Conservation (phyloP, 2,329 filamentous ascomycete species). For the Aspergillus aculeatus region DNA sequence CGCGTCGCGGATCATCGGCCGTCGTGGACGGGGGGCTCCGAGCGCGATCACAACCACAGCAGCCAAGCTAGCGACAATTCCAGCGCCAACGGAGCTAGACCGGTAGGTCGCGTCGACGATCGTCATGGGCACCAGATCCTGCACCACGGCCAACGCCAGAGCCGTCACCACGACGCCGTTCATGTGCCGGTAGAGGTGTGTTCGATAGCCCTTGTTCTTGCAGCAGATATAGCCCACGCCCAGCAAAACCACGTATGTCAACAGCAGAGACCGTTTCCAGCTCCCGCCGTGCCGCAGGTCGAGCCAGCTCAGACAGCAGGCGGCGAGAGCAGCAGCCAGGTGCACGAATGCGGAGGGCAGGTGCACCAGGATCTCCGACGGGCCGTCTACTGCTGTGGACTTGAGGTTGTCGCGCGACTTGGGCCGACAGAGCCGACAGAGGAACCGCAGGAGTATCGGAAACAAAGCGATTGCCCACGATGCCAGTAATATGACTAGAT, state of each 20-base stretch:
- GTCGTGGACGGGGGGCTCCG: constrained; percentile 21
- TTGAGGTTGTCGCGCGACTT: constrained; percentile 4
- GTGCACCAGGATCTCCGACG: constrained; percentile 2
- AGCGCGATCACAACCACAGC: constrained; percentile 17
- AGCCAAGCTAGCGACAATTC: constrained; percentile 19
- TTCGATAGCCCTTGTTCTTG: constrained; percentile 11
- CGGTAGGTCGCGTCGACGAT: constrained; percentile 24
- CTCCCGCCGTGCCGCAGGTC: constrained; percentile 5
- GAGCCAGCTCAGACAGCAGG: constrained; percentile 20
- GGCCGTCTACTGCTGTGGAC: neutral
- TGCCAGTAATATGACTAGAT: constrained; percentile 20
- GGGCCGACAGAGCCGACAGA: constrained; percentile 6
- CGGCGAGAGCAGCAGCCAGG: constrained; percentile 13
- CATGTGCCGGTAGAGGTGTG: constrained; percentile 24
- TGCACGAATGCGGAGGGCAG: constrained; percentile 19
- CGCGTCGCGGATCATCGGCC: constrained; percentile 13
- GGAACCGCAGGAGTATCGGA: constrained; percentile 12
- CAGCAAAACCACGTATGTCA: constrained; percentile 27
- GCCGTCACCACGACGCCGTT: constrained; percentile 21
- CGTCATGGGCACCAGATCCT: constrained; percentile 24
- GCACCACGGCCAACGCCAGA: constrained; percentile 21
- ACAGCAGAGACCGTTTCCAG: constrained; percentile 23
- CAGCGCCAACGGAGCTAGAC: constrained; percentile 17
- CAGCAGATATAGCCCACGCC: constrained; percentile 20
- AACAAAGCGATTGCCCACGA: constrained; percentile 21